Base-by-base conservation (phyloP, 140 eudicot species). In the Senecio squalidus region DNA sequence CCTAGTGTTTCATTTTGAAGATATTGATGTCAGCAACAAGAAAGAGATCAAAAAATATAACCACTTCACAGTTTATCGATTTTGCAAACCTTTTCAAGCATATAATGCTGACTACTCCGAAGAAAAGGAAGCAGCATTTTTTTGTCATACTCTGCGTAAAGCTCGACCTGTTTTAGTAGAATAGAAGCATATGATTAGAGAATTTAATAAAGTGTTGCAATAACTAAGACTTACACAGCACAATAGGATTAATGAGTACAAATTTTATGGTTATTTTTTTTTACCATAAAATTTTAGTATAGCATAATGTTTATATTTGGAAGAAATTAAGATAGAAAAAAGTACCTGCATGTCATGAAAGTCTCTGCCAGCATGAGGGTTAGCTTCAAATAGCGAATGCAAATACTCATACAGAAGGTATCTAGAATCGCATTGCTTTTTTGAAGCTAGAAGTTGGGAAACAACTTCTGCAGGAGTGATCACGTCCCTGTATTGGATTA, bases 331-430 rank as follows among this genome's bases (percentile, higher is more conserved):
- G n/a, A n/a, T n/a, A n/a, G n/a, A n/a, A n/a, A n/a, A n/a, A n/a
- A 41, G 69, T 60, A 92, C 98, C 98, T 87, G 98, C 95, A 92
- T 84, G 76, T 92, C 98, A 73, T 92, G 98, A 63, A 58, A 92
- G 46, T 92, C 95, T 78, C 75, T 81, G 36, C 96, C 98, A 68
- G 95, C 93, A 77, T 87, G 89, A 10, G 95, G 95, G 54, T 67
- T 84, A 40, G 73, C 81, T 79, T 60, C 96, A 64, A 87, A 87
- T 43, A 92, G 75, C 25, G 88, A 36, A 79, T 84, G 95, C 74
- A 92, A 59, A 75, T 92, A 92, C 40, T 74, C 81, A 68, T 86
- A 83, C 73, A 92, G 67, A 75, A 71, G 77, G 70, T 72, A 71
- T 81, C 95, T 78, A 25, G 77, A 79, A 69, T 91, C 86, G 56